Conservation (phyloP, 345 rosid genomes). For the Arabis alpina region DNA sequence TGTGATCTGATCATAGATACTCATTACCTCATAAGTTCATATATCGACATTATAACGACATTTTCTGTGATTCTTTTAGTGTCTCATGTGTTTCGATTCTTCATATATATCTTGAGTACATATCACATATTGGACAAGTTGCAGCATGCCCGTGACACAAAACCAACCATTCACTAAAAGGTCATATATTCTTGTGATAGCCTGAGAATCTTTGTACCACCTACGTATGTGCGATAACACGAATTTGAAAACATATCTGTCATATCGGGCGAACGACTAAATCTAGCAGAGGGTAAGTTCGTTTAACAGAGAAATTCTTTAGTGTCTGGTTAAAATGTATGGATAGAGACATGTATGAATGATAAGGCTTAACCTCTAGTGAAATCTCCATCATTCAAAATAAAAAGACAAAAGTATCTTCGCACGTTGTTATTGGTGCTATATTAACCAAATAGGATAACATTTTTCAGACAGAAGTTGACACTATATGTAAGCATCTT, state of each 20-base stretch:
- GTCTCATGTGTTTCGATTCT: constrained; percentile 10
- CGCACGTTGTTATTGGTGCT: constrained; percentile 41
- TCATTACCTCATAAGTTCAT: too few relatives aligned
- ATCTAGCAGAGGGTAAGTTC: constrained; percentile 32
- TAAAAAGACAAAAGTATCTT: constrained; percentile 40
- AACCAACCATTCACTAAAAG: constrained; percentile 18
- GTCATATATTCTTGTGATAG: constrained; percentile 30
- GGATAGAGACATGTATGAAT: constrained; percentile 34
- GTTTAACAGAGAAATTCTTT: constrained; percentile 13
- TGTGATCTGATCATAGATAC: constrained; percentile 30
- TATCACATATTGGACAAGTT: constrained; percentile 31
- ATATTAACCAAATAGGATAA: constrained; percentile 15
- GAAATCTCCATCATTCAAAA: constrained; percentile 41
- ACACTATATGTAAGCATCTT: constrained; percentile 31
- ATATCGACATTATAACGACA: background rate
- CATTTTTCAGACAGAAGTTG: constrained; percentile 35
- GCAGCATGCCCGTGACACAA: constrained; percentile 25
- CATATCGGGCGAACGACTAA: constrained; percentile 16
- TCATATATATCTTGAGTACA: constrained; percentile 12
- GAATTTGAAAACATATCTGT: constrained; percentile 22
- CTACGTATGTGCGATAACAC: constrained; percentile 7
- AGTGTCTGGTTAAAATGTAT: constrained; percentile 30
- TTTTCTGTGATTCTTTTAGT: constrained; percentile 10
- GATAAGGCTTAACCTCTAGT: constrained; percentile 32
- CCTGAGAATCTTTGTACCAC: constrained; percentile 32